phyloP scores from a whole-genome alignment of 257 asterid species.

The Penstemon davidsonii region DNA sequence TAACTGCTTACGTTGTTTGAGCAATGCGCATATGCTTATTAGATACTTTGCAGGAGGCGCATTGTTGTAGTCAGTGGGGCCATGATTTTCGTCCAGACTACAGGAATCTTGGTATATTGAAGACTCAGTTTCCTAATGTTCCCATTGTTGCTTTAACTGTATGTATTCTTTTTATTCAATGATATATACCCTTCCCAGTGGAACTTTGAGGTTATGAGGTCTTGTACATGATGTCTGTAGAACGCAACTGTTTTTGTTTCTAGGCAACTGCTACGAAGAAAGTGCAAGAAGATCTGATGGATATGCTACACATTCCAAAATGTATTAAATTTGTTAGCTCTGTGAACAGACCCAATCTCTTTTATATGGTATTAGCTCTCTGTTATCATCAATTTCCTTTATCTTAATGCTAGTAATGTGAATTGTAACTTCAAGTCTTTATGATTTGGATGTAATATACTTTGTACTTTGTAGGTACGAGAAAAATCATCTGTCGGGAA shows the following conservation, averaged over 20 bases:
- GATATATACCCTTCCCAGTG: constrained; percentile 19
- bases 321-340: constrained; percentile 85
- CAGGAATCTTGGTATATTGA: constrained; percentile 91
- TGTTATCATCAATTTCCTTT: constrained; percentile 19
- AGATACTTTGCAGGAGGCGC: constrained; percentile 82
- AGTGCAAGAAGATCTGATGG: constrained; percentile 90
- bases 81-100: constrained; percentile 99
- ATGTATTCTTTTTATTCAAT: constrained; percentile 35
- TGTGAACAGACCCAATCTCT: constrained; percentile 93
- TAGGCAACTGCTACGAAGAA: constrained; percentile 96
- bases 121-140: constrained; percentile 95
- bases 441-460: constrained; percentile 9
- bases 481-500: constrained; percentile 82
- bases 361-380: constrained; percentile 65
- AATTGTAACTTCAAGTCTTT: constrained; percentile 19
- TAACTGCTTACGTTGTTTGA: constrained; percentile 21
- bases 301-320: constrained; percentile 81
- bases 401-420: constrained; percentile 15
- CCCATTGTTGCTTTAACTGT: constrained; percentile 93
- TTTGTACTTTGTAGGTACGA: constrained; percentile 54
- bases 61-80: constrained; percentile 99
- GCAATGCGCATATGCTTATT: constrained; percentile 1
- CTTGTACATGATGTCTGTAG: constrained; percentile 21
- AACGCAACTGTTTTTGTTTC: constrained; percentile 30
- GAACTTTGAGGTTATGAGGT: constrained; percentile 23